Conservation (phyloP, 208 protist genomes). For the Wallacemonas sp. region DNA sequence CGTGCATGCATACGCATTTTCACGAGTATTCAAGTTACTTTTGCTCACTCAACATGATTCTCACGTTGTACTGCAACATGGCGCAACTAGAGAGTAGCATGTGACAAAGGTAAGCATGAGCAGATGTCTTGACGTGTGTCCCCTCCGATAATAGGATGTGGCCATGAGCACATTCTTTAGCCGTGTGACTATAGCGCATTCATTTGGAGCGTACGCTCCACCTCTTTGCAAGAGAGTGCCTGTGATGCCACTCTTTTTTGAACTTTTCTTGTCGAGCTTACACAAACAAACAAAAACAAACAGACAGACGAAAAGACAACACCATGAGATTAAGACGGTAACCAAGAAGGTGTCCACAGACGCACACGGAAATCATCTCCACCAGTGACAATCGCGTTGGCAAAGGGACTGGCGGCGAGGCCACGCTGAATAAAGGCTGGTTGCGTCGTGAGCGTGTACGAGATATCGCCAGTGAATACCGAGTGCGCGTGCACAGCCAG, state of each 20-base stretch:
- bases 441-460: slow-evolving; percentile 51
- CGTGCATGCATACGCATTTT: too few relatives aligned
- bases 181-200: too few relatives aligned
- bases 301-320: slow-evolving; percentile 7
- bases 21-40: too few relatives aligned
- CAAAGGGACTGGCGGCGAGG: slow-evolving; percentile 54
- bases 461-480: slow-evolving; percentile 69
- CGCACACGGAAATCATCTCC: slow-evolving; percentile 81
- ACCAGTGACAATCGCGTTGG: slow-evolving; percentile 67
- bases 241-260: background rate
- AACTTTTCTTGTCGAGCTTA: background rate
- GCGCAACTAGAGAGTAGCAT: too few relatives aligned
- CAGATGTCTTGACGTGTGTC: too few relatives aligned
- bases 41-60: too few relatives aligned
- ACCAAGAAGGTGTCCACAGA: slow-evolving; percentile 79
- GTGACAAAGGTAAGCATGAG: too few relatives aligned
- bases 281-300: slow-evolving; percentile 5
- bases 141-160: too few relatives aligned
- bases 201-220: too few relatives aligned
- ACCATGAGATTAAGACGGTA: slow-evolving; percentile 30
- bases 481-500: slow-evolving; percentile 66
- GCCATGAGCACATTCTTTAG: too few relatives aligned
- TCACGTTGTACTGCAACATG: too few relatives aligned
- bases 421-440: slow-evolving; percentile 69
- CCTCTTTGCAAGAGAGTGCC: too few relatives aligned